These are phyloP conservation scores for Globisporangium uncinulatum DNA, from an alignment of 352 stramenopile species.

Conservation along the genomic window DNA sequence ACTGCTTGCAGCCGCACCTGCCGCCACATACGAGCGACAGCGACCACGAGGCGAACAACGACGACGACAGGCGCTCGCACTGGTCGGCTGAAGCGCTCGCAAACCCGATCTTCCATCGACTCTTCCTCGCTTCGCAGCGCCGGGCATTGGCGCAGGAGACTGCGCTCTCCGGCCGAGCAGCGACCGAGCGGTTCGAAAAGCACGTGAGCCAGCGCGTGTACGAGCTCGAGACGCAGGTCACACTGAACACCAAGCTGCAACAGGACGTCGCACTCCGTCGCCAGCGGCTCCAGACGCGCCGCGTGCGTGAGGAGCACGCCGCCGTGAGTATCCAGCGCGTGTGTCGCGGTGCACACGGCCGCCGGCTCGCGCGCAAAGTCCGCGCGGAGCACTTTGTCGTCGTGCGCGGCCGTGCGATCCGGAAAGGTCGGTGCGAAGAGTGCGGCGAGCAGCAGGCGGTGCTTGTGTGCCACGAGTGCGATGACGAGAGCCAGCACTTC, in stretches of 20 bases:
- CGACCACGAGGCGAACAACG: constrained; percentile 11
- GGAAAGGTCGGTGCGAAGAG: constrained; percentile 65
- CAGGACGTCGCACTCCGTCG: constrained; percentile 20
- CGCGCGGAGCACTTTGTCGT: constrained; percentile 62
- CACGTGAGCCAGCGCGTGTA: constrained; percentile 34
- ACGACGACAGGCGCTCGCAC: constrained; percentile 11
- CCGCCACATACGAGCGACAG: constrained; percentile 4
- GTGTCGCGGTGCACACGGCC: constrained; percentile 35
- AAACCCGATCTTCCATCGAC: constrained; percentile 37
- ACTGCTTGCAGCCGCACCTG: constrained; percentile 47
- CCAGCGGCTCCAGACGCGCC: constrained; percentile 23
- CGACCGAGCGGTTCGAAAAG: constrained; percentile 15
- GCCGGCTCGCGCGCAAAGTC: constrained; percentile 33
- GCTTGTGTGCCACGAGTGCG: constrained; percentile 57
- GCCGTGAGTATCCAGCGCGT: constrained; percentile 44
- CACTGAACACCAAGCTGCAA: constrained; percentile 53
- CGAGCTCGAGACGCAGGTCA: constrained; percentile 44
- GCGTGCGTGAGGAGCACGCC: constrained; percentile 34
- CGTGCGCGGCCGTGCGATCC: constrained; percentile 60
- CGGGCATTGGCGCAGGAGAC: constrained; percentile 16
- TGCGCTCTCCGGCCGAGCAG: constrained; percentile 13
- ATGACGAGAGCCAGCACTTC: constrained; percentile 55
- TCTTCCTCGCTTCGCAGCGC: constrained; percentile 21
- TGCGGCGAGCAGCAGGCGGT: constrained; percentile 63
- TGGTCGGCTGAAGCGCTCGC: constrained; percentile 43